Evolutionary conservation across 768 basidiomycete species (phyloP), one percentile per base, ranked within the genome.

Genomic region (Tulasnella sp.): DNA sequence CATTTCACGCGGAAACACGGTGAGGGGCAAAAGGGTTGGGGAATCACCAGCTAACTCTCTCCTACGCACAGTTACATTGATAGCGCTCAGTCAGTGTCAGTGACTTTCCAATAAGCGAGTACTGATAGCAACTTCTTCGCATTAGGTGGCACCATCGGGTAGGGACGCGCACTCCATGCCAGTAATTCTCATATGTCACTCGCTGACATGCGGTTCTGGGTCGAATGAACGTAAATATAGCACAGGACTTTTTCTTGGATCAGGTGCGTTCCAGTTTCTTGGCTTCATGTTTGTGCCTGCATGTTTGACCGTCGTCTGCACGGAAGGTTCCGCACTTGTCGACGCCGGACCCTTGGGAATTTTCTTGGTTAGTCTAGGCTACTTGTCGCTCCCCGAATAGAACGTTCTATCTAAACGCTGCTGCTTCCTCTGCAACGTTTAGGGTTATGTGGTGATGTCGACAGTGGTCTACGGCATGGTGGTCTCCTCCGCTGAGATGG

Each of bases 401-500:
- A 58, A 25, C 29, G 22, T 58, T 58, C 54, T 29, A 58, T 58
- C 54, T 29, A 29, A 58, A 6, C 6, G 54, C 14, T 1, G 2
- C 12, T 29, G 42, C 15, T 45, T 45, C 42, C 42, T 19, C 42
- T 0, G 19, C 42, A 45, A 45, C 14, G 42, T 45, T 45, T 45
- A 45, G 42, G 42, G 11, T 17, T 45, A 14, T n/a, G n/a, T n/a
- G n/a, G 42, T 38, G 15, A 68, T 76, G 64, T 67, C 67, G n/a
- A 36, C 39, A 2, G 64, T 76, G 6, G 67, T 70, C 3, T 76
- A 76, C 19, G 39, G 75, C 4, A 38, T 76, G 31, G 52, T 68
- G 1, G 68, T 76, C n/a, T 76, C 75, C 19, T 68, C 39, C 2
- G 42, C 39, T 6, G 75, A 76, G 67, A 76, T 76, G 75, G 64